A percentile compares a stretch with the other conserved stretches of the same genome.
phyloP scores from a whole-genome alignment of 371 early-diverging fungal genomes.

The Mortierella sp. region DNA sequence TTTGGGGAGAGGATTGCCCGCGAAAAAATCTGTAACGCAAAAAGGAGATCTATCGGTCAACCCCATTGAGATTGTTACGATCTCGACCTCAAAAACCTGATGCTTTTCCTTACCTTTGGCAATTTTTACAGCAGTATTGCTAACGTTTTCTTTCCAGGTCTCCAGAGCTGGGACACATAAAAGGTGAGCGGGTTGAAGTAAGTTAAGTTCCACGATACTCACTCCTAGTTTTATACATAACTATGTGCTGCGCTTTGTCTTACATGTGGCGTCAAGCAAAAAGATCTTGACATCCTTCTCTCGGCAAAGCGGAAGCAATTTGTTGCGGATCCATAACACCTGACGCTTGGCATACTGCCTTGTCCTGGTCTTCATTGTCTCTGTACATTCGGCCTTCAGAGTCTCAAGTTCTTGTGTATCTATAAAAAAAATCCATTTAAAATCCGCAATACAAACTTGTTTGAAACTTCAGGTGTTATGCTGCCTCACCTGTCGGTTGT shows the following conservation, averaged over 20 bases:
- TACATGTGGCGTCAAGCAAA: constrained; percentile 85
- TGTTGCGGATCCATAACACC: constrained; percentile 91
- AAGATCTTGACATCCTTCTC: constrained; percentile 65
- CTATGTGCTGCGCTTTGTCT: not conserved
- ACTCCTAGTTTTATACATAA: not conserved
- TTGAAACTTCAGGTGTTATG: no score
- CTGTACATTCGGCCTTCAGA: constrained; percentile 68
- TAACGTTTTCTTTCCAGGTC: constrained; percentile 67
- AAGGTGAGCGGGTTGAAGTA: not conserved
- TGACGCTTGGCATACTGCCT: constrained; percentile 91
- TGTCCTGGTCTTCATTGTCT: constrained; percentile 88
- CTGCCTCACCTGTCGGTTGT: constrained; percentile 26
- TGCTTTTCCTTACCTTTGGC: constrained; percentile 57
- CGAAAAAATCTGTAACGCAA: constrained; percentile 47
- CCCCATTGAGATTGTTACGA: no score
- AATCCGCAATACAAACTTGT: no score
- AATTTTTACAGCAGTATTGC: constrained; percentile 62
- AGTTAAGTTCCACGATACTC: not conserved
- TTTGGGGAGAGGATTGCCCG: constrained; percentile 42
- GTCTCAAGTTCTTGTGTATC: constrained; percentile 57
- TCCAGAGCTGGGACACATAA: constrained; percentile 57
- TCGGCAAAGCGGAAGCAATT: constrained; percentile 70
- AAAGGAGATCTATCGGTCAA: no score
- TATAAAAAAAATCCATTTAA: no score
- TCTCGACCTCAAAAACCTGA: no score